These are phyloP conservation scores for Wickerhamiella shivajii DNA, from an alignment of 805 yeast genomes.

Conservation along the genomic window DNA sequence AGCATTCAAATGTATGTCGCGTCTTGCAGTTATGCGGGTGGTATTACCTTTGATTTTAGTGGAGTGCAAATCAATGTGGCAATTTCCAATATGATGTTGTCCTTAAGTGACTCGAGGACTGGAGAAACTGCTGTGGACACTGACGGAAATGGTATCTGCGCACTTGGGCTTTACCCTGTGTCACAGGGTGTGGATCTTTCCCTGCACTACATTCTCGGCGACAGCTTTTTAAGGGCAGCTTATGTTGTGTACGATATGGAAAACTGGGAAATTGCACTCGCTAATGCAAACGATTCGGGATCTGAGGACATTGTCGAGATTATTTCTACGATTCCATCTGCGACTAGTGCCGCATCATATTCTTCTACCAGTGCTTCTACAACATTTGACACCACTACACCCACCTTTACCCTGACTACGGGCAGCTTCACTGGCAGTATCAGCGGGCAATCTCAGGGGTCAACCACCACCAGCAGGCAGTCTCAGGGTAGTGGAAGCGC, in stretches of 20 bases:
- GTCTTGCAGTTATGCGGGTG: slow-evolving; percentile 25
- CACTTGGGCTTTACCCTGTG: slow-evolving; percentile 20
- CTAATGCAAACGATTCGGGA: slow-evolving; percentile 28
- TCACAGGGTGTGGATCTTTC: not conserved
- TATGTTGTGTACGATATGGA: slow-evolving; percentile 58
- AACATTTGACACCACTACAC: slow-evolving; percentile 5
- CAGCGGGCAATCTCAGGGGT: not conserved
- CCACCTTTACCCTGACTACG: too few species aligned
- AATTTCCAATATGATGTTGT: slow-evolving; percentile 18
- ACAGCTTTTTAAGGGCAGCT: slow-evolving; percentile 46
- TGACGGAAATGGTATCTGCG: slow-evolving; percentile 16
- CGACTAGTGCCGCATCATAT: slow-evolving; percentile 16
- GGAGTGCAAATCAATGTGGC: slow-evolving; percentile 38
- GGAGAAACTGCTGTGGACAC: slow-evolving; percentile 12
- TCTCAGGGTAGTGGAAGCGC: not conserved
- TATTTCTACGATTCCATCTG: slow-evolving; percentile 21
- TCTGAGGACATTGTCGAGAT: slow-evolving; percentile 18
- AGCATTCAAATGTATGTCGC: slow-evolving; percentile 27
- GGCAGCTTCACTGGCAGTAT: not conserved
- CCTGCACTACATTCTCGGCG: slow-evolving; percentile 47
- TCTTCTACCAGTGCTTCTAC: slow-evolving; percentile 9
- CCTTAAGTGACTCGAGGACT: slow-evolving; percentile 8
- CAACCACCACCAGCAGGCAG: not conserved
- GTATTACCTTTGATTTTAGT: slow-evolving; percentile 34
- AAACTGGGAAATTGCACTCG: slow-evolving; percentile 39